Conservation (phyloP, 2,329 filamentous ascomycete genomes). For the Xylariaceae sp. region DNA sequence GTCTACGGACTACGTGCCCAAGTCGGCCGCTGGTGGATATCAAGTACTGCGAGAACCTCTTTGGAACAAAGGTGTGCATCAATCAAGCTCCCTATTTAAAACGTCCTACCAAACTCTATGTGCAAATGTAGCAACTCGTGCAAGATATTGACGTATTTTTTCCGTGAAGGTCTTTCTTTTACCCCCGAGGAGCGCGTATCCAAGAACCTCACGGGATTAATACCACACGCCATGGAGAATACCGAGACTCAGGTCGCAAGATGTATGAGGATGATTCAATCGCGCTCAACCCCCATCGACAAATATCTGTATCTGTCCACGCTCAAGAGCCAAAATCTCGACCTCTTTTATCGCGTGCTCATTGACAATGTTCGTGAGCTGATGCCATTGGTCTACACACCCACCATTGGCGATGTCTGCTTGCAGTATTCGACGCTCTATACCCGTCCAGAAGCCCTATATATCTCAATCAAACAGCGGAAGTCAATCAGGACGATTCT, state of each 20-base stretch:
- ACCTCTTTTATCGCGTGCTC: constrained; percentile 83
- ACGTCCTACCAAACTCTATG: not conserved
- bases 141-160: constrained; percentile 12
- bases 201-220: constrained; percentile 71
- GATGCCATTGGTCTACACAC: constrained; percentile 86
- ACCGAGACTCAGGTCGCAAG: constrained; percentile 66
- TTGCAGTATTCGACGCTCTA: constrained; percentile 95
- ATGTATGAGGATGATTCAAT: constrained; percentile 77
- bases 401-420: constrained; percentile 94
- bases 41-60: constrained; percentile 67
- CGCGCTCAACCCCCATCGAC: constrained; percentile 74
- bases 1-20: constrained; percentile 60
- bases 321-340: constrained; percentile 76
- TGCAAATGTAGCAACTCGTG: not conserved
- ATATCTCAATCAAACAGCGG: constrained; percentile 93
- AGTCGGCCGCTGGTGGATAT: constrained; percentile 62
- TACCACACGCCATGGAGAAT: constrained; percentile 69
- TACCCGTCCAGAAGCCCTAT: constrained; percentile 92
- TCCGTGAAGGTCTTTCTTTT: constrained; percentile 65
- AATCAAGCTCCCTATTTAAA: constrained; percentile 22
- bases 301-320: constrained; percentile 84
- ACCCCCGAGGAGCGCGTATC: constrained; percentile 67
- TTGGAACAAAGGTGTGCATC: constrained; percentile 68
- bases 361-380: constrained; percentile 79
- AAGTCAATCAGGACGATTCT: constrained; percentile 89